Conservation (phyloP, 225 moss, liverwort and hornwort genomes). For the Bryoerythrophyllum caledonicum region DNA sequence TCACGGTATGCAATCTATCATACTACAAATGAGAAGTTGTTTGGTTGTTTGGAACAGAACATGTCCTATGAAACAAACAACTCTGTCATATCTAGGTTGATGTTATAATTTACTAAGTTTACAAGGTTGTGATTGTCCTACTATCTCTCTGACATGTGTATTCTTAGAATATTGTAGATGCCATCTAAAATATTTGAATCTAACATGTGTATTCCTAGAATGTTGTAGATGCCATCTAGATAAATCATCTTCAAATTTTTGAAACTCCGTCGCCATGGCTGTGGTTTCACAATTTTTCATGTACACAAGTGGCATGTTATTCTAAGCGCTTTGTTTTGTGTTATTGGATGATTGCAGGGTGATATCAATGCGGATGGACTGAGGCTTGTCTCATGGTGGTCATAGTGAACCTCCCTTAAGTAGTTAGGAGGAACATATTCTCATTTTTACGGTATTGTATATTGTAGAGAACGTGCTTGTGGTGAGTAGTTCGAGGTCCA, state of each 20-base stretch:
- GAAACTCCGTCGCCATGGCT: not conserved
- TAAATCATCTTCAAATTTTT: not conserved
- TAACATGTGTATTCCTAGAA: not conserved
- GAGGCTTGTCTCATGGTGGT: constrained; percentile 96
- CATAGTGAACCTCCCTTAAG: constrained; percentile 22
- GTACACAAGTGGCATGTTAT: constrained; percentile 9
- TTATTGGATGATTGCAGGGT: constrained; percentile 54
- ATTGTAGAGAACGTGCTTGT: no score
- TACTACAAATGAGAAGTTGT: no score
- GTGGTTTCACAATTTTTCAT: constrained; percentile 2
- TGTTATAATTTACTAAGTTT: no score
- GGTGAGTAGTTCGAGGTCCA: no score
- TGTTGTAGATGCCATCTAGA: not conserved
- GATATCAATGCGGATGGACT: constrained; percentile 94
- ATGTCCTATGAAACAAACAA: no score
- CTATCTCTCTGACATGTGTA: constrained; percentile 22
- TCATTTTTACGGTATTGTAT: not conserved
- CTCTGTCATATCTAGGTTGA: no score
- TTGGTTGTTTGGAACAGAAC: no score
- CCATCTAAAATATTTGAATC: no score
- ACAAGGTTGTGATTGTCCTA: not conserved
- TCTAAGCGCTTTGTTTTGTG: constrained; percentile 8
- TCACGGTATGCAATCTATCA: constrained; percentile 50
- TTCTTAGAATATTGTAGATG: no score
- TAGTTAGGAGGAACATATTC: not conserved